phyloP scores from a whole-genome alignment of 768 basidiomycete species.

The Naganishia vaughanmartiniae region DNA sequence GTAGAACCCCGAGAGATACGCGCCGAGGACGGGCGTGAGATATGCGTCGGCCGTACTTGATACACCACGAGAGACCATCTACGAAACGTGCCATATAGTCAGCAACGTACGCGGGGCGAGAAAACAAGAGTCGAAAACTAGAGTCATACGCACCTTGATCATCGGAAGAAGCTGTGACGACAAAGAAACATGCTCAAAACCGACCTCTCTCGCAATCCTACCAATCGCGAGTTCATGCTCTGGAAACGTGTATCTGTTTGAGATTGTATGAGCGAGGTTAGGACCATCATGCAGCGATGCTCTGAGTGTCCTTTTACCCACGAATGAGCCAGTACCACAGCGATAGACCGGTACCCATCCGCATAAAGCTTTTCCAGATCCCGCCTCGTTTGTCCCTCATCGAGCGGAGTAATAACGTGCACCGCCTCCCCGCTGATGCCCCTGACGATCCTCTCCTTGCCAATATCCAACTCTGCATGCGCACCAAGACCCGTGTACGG shows the following conservation, averaged over 20 bases:
- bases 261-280: not conserved
- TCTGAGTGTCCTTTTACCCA: too few relatives aligned
- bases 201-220: slow-evolving; percentile 68
- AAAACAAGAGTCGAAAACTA: not conserved
- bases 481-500: slow-evolving; percentile 74
- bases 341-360: slow-evolving; percentile 81
- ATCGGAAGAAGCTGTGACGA: slow-evolving; percentile 59
- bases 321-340: slow-evolving; percentile 85
- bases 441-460: slow-evolving; percentile 61
- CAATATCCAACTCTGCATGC: slow-evolving; percentile 41
- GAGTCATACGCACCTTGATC: slow-evolving; percentile 32
- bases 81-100: not conserved
- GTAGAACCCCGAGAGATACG: slow-evolving; percentile 90
- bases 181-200: slow-evolving; percentile 86
- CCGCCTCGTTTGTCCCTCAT: slow-evolving; percentile 58
- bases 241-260: slow-evolving; percentile 62
- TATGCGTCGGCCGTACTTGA: slow-evolving; percentile 94
- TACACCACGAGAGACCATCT: slow-evolving; percentile 83
- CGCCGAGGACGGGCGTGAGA: slow-evolving; percentile 78
- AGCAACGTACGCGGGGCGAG: not conserved
- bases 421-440: slow-evolving; percentile 89
- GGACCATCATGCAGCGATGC: not conserved
- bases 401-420: slow-evolving; percentile 73
- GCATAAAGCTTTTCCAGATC: slow-evolving; percentile 72
- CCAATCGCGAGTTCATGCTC: slow-evolving; percentile 77